Evolutionary conservation across 108 stramenopile species (phyloP).

Genomic region (Discostella stelligeroides): DNA sequence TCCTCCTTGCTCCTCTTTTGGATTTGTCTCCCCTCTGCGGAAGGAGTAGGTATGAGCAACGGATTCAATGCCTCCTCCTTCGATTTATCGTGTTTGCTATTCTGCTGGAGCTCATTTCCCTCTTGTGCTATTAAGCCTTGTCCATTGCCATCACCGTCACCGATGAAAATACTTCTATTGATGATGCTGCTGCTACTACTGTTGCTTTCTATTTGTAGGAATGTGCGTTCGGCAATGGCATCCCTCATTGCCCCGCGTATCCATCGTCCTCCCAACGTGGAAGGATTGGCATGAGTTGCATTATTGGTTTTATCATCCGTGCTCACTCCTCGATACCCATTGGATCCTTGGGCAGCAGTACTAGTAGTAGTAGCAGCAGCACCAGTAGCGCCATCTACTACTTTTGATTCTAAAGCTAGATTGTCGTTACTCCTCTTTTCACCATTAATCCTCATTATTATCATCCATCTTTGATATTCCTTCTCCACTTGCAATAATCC

Average conservation of each 20-base stretch:
- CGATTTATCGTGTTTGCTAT: too few relatives aligned
- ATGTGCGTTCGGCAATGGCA: conserved; percentile 40
- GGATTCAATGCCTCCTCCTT: conserved; percentile 1
- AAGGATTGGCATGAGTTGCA: background rate
- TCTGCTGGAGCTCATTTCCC: background rate
- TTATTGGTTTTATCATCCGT: background rate
- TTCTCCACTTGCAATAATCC: conserved; percentile 16
- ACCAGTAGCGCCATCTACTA: background rate
- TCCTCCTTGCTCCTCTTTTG: background rate
- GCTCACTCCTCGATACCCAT: background rate
- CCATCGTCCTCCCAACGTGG: conserved; percentile 27
- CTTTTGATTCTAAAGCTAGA: background rate
- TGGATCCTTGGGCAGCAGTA: too few relatives aligned
- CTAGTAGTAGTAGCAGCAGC: background rate
- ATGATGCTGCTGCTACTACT: too few relatives aligned
- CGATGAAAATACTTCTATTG: too few relatives aligned
- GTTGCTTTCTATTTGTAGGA: conserved; percentile 1
- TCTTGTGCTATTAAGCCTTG: background rate
- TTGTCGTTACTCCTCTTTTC: background rate
- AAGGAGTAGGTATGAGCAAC: background rate
- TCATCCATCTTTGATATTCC: conserved; percentile 10
- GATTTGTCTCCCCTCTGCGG: background rate
- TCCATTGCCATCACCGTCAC: too few relatives aligned
- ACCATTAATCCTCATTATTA: conserved; percentile 1
- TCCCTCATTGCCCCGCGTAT: conserved; percentile 46